These are phyloP conservation scores for Exobasidium rhododendri DNA, from an alignment of 1,284 basidiomycete species.

Conservation along the genomic window DNA sequence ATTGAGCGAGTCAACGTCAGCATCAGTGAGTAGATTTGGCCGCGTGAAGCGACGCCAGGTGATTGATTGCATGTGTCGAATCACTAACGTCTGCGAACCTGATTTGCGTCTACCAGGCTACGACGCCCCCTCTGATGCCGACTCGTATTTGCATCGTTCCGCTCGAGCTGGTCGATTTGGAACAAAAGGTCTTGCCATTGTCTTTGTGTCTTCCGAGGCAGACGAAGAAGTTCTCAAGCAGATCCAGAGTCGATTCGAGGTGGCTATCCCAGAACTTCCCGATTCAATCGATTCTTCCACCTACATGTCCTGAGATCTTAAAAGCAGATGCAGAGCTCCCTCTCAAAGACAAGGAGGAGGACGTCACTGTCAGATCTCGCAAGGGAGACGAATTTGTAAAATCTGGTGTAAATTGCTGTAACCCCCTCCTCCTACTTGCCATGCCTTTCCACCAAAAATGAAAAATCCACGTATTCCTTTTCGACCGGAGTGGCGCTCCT, in stretches of 20 bases:
- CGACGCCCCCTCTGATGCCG: constrained; percentile 92
- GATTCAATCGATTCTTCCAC: constrained; percentile 76
- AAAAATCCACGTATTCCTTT: too few relatives aligned
- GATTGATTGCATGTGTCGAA: too few relatives aligned
- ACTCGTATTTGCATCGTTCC: constrained; percentile 97
- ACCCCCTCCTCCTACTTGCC: neutral
- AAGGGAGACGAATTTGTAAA: too few relatives aligned
- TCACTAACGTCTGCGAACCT: too few relatives aligned
- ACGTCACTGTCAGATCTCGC: too few relatives aligned
- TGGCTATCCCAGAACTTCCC: constrained; percentile 86
- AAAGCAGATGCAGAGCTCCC: neutral
- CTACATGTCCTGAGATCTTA: constrained; percentile 51
- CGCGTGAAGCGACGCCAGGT: too few relatives aligned
- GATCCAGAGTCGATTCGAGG: constrained; percentile 88
- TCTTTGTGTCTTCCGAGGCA: constrained; percentile 85
- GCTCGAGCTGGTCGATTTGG: constrained; percentile 99
- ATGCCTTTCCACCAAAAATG: neutral
- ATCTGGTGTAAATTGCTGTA: neutral
- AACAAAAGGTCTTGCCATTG: constrained; percentile 98
- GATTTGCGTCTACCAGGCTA: too few relatives aligned
- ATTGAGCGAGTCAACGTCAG: constrained; percentile 54
- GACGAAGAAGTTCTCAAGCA: constrained; percentile 90
- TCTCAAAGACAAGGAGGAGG: neutral
- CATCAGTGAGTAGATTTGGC: constrained; percentile 29
- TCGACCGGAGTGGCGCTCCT: too few relatives aligned